Percentiles rank a stretch among this genome's conserved stretches.
These are phyloP conservation scores for Carex littledalei DNA, from an alignment of 176 grass and related monocot genomes.

Conservation along the genomic window DNA sequence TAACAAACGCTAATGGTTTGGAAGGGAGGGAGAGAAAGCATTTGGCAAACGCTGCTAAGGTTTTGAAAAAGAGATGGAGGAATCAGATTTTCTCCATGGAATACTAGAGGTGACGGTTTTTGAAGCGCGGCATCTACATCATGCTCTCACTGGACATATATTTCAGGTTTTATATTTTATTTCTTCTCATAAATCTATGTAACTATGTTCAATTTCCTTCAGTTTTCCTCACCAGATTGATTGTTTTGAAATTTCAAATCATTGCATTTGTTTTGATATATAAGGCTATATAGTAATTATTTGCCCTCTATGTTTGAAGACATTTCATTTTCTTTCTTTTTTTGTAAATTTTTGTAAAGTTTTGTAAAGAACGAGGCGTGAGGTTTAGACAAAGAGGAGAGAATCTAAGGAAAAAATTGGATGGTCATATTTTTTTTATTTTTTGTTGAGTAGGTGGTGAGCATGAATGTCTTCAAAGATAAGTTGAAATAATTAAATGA, in stretches of 20 bases:
- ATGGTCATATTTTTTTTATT: background rate
- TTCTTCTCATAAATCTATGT: background rate
- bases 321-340: too few species aligned
- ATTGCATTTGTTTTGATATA: background rate
- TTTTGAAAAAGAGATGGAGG: constrained; percentile 2
- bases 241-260: too few species aligned
- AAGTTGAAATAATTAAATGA: background rate
- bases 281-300: background rate
- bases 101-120: constrained; percentile 61
- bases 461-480: background rate
- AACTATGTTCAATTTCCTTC: background rate
- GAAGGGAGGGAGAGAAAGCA: constrained; percentile 8
- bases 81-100: constrained; percentile 58
- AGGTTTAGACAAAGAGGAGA: background rate
- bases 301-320: background rate
- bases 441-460: background rate
- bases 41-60: too few species aligned
- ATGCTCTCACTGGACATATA: constrained; percentile 38
- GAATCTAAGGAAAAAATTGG: background rate
- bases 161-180: background rate
- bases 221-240: background rate
- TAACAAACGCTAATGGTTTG: background rate
- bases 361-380: background rate
- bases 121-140: constrained; percentile 57
- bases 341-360: background rate